A percentile compares a stretch with the other conserved stretches of the same genome.
These are phyloP conservation scores for Diaporthe velutina DNA, from an alignment of 2,329 filamentous ascomycete genomes.

Conservation along the genomic window DNA sequence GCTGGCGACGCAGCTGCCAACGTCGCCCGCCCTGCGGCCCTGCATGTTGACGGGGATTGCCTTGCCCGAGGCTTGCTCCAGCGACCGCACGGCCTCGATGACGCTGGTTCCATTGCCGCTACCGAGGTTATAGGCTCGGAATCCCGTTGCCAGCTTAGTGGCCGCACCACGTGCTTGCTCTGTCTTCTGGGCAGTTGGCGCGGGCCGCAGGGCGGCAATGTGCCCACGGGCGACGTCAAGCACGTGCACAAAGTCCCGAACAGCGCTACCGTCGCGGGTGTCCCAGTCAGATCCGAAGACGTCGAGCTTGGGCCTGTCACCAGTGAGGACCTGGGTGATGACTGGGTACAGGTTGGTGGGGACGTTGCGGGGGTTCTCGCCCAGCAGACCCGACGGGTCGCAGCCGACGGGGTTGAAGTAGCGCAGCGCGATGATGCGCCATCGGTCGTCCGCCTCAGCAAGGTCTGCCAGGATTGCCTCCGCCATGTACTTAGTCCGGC, in stretches of 20 bases:
- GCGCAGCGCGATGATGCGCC: slow-evolving; percentile 73
- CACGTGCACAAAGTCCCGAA: slow-evolving; percentile 78
- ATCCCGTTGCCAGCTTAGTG: slow-evolving; percentile 48
- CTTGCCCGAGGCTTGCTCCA: slow-evolving; percentile 52
- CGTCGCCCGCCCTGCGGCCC: slow-evolving; percentile 57
- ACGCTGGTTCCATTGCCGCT: slow-evolving; percentile 61
- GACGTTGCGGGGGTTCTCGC: slow-evolving; percentile 72
- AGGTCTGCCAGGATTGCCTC: slow-evolving; percentile 75
- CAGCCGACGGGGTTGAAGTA: slow-evolving; percentile 79
- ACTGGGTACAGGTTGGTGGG: slow-evolving; percentile 76
- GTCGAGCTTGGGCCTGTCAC: slow-evolving; percentile 64
- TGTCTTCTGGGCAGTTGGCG: slow-evolving; percentile 29
- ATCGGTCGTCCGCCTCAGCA: slow-evolving; percentile 69
- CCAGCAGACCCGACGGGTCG: slow-evolving; percentile 72
- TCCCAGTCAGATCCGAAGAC: slow-evolving; percentile 76
- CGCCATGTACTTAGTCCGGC: slow-evolving; percentile 76
- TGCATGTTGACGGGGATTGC: slow-evolving; percentile 54
- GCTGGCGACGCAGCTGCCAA: slow-evolving; percentile 58
- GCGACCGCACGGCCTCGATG: slow-evolving; percentile 56
- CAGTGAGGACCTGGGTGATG: slow-evolving; percentile 71
- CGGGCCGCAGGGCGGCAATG: slow-evolving; percentile 66
- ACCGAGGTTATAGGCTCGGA: slow-evolving; percentile 60
- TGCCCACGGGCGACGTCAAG: slow-evolving; percentile 75
- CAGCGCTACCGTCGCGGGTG: slow-evolving; percentile 74
- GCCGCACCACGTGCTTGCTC: slow-evolving; percentile 34